phyloP scores from a whole-genome alignment of 2,329 filamentous ascomycete genomes.

The Thelonectria olida region DNA sequence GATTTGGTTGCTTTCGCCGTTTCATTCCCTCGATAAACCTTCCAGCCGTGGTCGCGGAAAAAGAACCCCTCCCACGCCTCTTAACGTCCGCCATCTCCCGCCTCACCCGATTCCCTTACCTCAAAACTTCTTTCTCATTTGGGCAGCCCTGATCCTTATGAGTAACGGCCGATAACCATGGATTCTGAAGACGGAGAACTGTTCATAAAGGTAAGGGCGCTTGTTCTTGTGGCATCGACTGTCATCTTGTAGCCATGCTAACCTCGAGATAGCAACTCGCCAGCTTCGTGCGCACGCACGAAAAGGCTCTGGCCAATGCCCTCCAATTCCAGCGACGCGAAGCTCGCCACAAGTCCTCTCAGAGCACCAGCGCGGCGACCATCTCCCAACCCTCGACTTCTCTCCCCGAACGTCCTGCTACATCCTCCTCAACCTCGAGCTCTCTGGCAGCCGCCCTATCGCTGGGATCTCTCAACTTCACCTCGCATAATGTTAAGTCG shows the following conservation, averaged over 20 bases:
- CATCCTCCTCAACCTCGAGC: constrained; percentile 74
- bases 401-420: constrained; percentile 69
- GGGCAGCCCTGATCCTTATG: constrained; percentile 35
- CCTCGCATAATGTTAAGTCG: constrained; percentile 85
- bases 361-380: constrained; percentile 68
- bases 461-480: constrained; percentile 83
- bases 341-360: constrained; percentile 74
- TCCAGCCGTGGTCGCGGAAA: constrained; percentile 26
- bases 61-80: constrained; percentile 9
- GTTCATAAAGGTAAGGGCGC: constrained; percentile 79
- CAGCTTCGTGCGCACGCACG: constrained; percentile 94
- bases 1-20: constrained; percentile 21
- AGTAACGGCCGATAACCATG: constrained; percentile 65
- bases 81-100: background rate
- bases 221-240: background rate
- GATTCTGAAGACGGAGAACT: constrained; percentile 89
- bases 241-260: constrained; percentile 39
- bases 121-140: background rate
- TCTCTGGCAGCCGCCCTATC: constrained; percentile 87
- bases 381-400: constrained; percentile 63
- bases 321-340: constrained; percentile 82
- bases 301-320: constrained; percentile 96
- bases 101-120: constrained; percentile 10
- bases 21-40: constrained; percentile 22
- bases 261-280: constrained; percentile 79